Evolutionary conservation across 23 red algal genomes (phyloP).

Genomic region (Chondrus crispus): DNA sequence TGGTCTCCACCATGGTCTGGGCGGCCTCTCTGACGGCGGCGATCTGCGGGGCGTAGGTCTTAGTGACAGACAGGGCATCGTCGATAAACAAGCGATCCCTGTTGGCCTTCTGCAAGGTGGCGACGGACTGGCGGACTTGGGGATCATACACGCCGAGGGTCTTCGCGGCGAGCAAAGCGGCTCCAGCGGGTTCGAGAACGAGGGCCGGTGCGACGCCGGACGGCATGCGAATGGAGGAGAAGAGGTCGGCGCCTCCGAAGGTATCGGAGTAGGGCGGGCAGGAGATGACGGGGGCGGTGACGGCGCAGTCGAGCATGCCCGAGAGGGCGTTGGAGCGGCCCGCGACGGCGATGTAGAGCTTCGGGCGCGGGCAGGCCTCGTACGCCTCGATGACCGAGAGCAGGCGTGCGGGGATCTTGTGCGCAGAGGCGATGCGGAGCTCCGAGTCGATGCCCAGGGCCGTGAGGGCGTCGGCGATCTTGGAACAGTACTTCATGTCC

Average conservation of each 20-base stretch:
- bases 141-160: constrained; percentile 76
- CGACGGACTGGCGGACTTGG: constrained; percentile 53
- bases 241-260: constrained; percentile 93
- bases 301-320: constrained; percentile 94
- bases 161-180: constrained; percentile 93
- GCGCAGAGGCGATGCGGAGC: constrained; percentile 90
- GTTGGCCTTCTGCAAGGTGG: constrained; percentile 79
- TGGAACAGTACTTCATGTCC: constrained; percentile 78
- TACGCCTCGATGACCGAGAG: constrained; percentile 66
- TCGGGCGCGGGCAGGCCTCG: constrained; percentile 81
- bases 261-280: constrained; percentile 95
- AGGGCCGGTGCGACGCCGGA: constrained; percentile 81
- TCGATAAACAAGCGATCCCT: constrained; percentile 93
- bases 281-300: constrained; percentile 88
- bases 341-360: constrained; percentile 94
- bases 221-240: constrained; percentile 97
- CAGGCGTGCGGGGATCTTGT: constrained; percentile 91
- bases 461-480: constrained; percentile 82
- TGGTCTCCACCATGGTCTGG: constrained; percentile 29
- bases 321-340: constrained; percentile 96
- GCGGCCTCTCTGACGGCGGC: neutral
- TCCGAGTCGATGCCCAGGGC: constrained; percentile 81
- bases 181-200: constrained; percentile 78
- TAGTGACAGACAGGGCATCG: constrained; percentile 72
- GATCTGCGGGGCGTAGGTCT: constrained; percentile 58